Evolutionary conservation across 2,329 filamentous ascomycete species (phyloP).

Genomic region (Scopulariopsis brevicaulis): DNA sequence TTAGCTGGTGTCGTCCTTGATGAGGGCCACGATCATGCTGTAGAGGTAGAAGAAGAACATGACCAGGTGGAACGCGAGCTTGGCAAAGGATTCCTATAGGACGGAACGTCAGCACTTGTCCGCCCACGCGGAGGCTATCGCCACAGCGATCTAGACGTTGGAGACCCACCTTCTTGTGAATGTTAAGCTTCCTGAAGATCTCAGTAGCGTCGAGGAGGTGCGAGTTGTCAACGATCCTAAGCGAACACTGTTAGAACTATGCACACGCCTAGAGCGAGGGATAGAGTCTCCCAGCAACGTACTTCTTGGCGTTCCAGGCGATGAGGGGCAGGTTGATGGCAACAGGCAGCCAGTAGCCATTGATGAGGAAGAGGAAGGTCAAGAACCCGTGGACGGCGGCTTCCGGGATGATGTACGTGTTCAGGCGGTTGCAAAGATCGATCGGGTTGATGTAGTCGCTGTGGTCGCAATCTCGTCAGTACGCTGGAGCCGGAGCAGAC

Average conservation of each 20-base stretch:
- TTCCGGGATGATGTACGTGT: constrained; percentile 99
- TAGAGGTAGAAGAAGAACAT: constrained; percentile 99
- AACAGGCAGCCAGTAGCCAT: constrained; percentile 95
- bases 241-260: constrained; percentile 12
- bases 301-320: constrained; percentile 97
- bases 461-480: constrained; percentile 7
- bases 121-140: background rate
- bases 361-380: constrained; percentile 92
- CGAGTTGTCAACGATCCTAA: constrained; percentile 90
- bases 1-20: constrained; percentile 88
- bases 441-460: constrained; percentile 99
- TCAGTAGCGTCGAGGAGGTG: constrained; percentile 95
- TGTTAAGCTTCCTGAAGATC: constrained; percentile 97
- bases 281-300: constrained; percentile 22
- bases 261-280: background rate
- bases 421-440: constrained; percentile 99
- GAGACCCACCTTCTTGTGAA: constrained; percentile 81
- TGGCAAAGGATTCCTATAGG: constrained; percentile 88
- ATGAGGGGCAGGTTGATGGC: constrained; percentile 86
- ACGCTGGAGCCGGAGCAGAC: background rate
- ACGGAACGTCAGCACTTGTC: background rate
- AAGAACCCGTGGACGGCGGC: constrained; percentile 94
- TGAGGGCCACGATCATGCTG: constrained; percentile 95
- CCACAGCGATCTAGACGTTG: background rate
- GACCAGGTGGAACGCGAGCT: constrained; percentile 94